These are phyloP conservation scores for Rauvolfia tetraphylla DNA, from an alignment of 257 asterid genomes.

Conservation along the genomic window DNA sequence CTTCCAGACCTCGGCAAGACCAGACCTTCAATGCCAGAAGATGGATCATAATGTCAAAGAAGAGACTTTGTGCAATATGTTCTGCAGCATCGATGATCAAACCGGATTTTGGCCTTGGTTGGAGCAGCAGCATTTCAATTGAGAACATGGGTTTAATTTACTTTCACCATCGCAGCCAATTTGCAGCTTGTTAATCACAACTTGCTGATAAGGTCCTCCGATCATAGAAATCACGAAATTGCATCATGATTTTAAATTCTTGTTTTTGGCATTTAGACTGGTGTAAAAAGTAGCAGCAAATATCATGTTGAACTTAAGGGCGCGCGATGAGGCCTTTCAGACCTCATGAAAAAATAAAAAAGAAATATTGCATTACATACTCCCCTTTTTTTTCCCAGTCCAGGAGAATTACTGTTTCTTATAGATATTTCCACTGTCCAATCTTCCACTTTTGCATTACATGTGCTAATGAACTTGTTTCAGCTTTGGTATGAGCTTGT, in stretches of 20 bases:
- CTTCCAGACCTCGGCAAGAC: conserved; percentile 37
- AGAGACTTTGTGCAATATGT: conserved; percentile 81
- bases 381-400: background rate
- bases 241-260: conserved; percentile 10
- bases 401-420: background rate
- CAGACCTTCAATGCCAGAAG: conserved; percentile 48
- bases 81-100: conserved; percentile 82
- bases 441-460: background rate
- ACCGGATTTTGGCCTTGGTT: conserved; percentile 97
- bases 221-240: conserved; percentile 8
- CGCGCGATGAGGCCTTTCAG: background rate
- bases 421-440: background rate
- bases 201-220: background rate
- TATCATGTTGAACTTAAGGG: conserved; percentile 9
- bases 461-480: conserved; percentile 7
- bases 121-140: conserved; percentile 77
- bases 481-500: conserved; percentile 9
- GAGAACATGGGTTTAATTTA: background rate
- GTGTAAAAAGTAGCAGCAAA: background rate
- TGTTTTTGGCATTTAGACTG: conserved; percentile 5
- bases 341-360: conserved; percentile 11
- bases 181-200: background rate
- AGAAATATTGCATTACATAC: conserved; percentile 1
- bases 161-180: background rate
- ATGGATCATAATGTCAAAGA: conserved; percentile 61